Base-by-base conservation (phyloP, 2,329 filamentous ascomycete species). In the Torrubiella hemipterigena region DNA sequence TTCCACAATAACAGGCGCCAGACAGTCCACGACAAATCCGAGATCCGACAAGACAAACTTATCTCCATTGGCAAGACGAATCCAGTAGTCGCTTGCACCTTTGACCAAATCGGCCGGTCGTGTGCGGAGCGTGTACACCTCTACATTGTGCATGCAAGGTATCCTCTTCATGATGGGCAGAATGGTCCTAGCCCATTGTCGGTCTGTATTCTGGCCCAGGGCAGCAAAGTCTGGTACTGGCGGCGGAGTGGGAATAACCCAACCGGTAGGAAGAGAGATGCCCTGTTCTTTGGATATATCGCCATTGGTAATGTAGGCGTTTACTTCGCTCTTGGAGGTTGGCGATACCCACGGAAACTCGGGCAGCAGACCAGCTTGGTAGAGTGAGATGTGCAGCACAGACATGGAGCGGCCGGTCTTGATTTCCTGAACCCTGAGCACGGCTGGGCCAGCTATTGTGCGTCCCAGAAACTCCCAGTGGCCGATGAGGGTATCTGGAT, bases 1-100 rank as follows among this genome's bases (percentile, higher is more conserved):
- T 50, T 83, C 75, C 11, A 81, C 52, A 16, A 81, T 61, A 47
- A 77, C 70, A 3, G 78, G 77, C 41, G 78, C 82, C 48, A 73
- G 73, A 5, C 40, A 27, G 49, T 89, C 82, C 13, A 65, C 63
- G 6, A 85, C 57, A 42, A 71, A 84, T 0, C 72, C 77, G 3
- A 87, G 56, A 2, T 65, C 62, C 4, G 67, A 65, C 41, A 80
- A 67, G 2, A 70, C 82, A 58, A 81, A 83, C 22, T 55, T 65
- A 36, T 70, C 68, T 2, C 67, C 66, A 11, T 69, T 72, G 2
- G 61, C 52, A 33, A 81, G 65, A 17, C 71, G 65, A 4, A 81
- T 56, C 81, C 81, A 87, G 49, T n/a, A 14, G 14, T 24, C 22
- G 14, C 14, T 81, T n/a, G n/a, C n/a, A n/a, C n/a, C n/a, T n/a